Evolutionary conservation across 2,329 filamentous ascomycete genomes (phyloP).

Genomic region (Diplocarpon rosae): DNA sequence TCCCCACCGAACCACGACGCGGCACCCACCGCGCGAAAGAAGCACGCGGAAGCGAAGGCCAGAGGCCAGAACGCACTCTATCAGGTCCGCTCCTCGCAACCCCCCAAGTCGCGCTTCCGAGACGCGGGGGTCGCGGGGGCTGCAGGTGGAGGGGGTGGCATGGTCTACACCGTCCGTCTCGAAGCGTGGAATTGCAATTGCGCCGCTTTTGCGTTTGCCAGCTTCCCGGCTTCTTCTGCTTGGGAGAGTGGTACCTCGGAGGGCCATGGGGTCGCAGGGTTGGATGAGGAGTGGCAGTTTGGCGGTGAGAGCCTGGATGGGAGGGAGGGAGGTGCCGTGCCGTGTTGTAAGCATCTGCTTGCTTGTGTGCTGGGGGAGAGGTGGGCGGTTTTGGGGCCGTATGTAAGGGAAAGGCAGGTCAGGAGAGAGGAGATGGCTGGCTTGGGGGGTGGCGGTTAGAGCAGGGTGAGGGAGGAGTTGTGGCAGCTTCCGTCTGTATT

Average conservation of each 20-base stretch:
- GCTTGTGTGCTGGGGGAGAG: slow-evolving; percentile 67
- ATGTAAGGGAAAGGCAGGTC: slow-evolving; percentile 43
- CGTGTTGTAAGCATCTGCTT: slow-evolving; percentile 80
- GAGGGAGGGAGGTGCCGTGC: slow-evolving; percentile 28
- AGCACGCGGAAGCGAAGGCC: background rate
- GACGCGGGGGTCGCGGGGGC: slow-evolving; percentile 16
- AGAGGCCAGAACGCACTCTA: slow-evolving; percentile 8
- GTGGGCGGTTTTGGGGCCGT: slow-evolving; percentile 48
- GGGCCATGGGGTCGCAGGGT: background rate
- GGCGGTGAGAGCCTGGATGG: slow-evolving; percentile 36
- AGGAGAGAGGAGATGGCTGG: slow-evolving; percentile 61
- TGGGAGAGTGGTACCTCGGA: background rate
- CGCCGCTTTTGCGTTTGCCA: slow-evolving; percentile 67
- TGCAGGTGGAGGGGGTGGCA: background rate
- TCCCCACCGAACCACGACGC: background rate
- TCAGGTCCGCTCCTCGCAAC: slow-evolving; percentile 22
- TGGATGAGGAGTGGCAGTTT: slow-evolving; percentile 25
- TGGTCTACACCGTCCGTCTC: slow-evolving; percentile 60
- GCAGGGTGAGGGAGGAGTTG: background rate
- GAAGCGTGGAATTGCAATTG: slow-evolving; percentile 82
- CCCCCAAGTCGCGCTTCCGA: slow-evolving; percentile 27
- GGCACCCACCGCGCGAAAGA: background rate
- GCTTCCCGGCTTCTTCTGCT: slow-evolving; percentile 38
- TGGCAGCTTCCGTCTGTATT: background rate
- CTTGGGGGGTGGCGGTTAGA: slow-evolving; percentile 33